Evolutionary conservation across 495 filamentous ascomycete genomes (phyloP).

Genomic region (Xylaria intraflava): DNA sequence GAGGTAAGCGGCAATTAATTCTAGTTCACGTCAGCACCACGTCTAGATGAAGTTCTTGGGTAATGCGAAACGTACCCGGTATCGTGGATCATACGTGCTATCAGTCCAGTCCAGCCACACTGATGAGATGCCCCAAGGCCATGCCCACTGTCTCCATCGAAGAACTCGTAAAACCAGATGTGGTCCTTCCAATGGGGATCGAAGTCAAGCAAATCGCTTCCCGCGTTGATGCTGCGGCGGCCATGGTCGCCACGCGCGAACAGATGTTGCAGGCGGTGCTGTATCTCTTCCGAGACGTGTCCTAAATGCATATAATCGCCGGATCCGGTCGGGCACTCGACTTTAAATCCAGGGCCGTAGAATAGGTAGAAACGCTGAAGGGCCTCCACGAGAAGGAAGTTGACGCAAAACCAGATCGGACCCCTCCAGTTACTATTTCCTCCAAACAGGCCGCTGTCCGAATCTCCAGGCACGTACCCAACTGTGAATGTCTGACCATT

Average conservation of each 20-base stretch:
- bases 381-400: slow-evolving; percentile 90
- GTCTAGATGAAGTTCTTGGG: not conserved
- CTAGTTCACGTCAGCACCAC: slow-evolving; percentile 36
- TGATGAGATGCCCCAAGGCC: slow-evolving; percentile 92
- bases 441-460: slow-evolving; percentile 86
- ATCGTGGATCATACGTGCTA: slow-evolving; percentile 95
- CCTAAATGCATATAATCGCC: slow-evolving; percentile 95
- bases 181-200: slow-evolving; percentile 90
- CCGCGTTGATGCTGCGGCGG: slow-evolving; percentile 74
- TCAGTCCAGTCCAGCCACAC: slow-evolving; percentile 94
- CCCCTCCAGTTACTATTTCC: slow-evolving; percentile 97
- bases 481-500: slow-evolving; percentile 87
- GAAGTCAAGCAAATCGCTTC: slow-evolving; percentile 77
- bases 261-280: slow-evolving; percentile 89
- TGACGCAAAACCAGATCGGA: slow-evolving; percentile 93
- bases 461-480: slow-evolving; percentile 86
- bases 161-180: slow-evolving; percentile 95
- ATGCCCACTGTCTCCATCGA: slow-evolving; percentile 84
- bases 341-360: slow-evolving; percentile 79
- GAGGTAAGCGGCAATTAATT: slow-evolving; percentile 83
- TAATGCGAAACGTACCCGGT: slow-evolving; percentile 59
- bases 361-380: slow-evolving; percentile 90
- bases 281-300: slow-evolving; percentile 92
- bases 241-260: slow-evolving; percentile 79
- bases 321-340: slow-evolving; percentile 91